These are phyloP conservation scores for Clarkia xantiana DNA, from an alignment of 345 rosid species.

Conservation along the genomic window DNA sequence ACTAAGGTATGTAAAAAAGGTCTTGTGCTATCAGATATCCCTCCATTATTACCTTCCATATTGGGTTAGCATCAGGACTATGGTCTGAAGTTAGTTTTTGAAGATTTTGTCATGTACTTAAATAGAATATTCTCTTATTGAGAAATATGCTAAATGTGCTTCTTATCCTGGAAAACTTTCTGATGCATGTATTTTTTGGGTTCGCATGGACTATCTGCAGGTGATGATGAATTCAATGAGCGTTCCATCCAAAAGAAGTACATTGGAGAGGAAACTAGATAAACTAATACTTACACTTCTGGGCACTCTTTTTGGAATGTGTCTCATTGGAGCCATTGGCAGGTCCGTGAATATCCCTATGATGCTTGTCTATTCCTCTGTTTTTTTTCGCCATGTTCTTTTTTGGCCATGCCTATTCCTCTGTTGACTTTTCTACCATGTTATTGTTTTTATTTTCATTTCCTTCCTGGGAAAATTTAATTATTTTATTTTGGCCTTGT, in stretches of 20 bases:
- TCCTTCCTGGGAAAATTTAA: not conserved
- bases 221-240: conserved; percentile 99
- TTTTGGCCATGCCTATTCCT: conserved; percentile 4
- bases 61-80: too few species aligned
- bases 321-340: conserved; percentile 84
- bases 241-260: conserved; percentile 98
- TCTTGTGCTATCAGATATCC: not conserved
- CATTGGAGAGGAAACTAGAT: conserved; percentile 97
- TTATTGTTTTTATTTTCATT: conserved; percentile 3
- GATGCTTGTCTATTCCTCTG: not conserved
- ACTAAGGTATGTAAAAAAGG: conserved; percentile 57
- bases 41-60: too few species aligned
- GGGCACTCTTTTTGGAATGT: conserved; percentile 74
- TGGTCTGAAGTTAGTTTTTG: too few species aligned
- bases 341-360: conserved; percentile 29
- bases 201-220: conserved; percentile 21
- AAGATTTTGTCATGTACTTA: too few species aligned
- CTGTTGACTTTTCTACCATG: not conserved
- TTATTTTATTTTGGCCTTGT: conserved; percentile 5
- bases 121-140: too few species aligned
- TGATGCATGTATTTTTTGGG: not conserved
- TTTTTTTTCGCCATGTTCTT: not conserved
- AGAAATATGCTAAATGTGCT: too few species aligned
- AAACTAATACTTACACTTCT: conserved; percentile 86
- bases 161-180: too few species aligned